Conservation (phyloP, 768 basidiomycete genomes). For the Pulveroboletus sp. region DNA sequence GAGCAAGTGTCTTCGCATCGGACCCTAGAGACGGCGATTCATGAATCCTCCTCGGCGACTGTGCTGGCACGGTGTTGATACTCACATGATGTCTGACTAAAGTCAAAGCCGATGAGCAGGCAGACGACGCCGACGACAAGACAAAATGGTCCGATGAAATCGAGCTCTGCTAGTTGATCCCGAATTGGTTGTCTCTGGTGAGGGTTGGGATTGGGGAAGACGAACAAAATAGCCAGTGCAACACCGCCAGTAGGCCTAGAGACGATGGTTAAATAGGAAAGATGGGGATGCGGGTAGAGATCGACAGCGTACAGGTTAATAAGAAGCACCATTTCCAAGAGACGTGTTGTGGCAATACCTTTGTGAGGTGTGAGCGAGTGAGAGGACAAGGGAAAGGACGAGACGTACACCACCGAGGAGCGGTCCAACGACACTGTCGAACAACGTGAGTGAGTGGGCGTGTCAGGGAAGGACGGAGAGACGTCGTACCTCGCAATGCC, state of each 20-base stretch:
- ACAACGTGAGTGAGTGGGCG: background rate
- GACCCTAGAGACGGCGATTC: conserved; percentile 41
- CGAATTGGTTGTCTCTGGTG: conserved; percentile 52
- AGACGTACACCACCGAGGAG: conserved; percentile 69
- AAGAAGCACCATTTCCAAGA: conserved; percentile 82
- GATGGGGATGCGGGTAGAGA: background rate
- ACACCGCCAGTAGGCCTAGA: too few relatives aligned
- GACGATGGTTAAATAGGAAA: too few relatives aligned
- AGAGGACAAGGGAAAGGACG: background rate
- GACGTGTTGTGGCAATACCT: conserved; percentile 70
- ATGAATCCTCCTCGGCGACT: background rate
- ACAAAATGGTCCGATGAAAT: conserved; percentile 62
- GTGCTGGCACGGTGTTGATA: background rate
- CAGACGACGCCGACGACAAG: conserved; percentile 64
- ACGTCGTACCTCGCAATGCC: too few relatives aligned
- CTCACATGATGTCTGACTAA: conserved; percentile 63
- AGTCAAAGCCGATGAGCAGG: conserved; percentile 69
- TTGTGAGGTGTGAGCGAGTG: background rate
- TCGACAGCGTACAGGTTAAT: conserved; percentile 53
- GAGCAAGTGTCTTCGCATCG: conserved; percentile 52
- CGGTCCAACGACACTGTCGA: conserved; percentile 59
- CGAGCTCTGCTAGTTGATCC: conserved; percentile 61
- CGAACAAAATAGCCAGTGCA: too few relatives aligned
- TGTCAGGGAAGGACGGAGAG: too few relatives aligned
- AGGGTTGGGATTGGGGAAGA: too few relatives aligned